Evolutionary conservation across 2,329 filamentous ascomycete species (phyloP).

Genomic region (Cordyceps farinosa): DNA sequence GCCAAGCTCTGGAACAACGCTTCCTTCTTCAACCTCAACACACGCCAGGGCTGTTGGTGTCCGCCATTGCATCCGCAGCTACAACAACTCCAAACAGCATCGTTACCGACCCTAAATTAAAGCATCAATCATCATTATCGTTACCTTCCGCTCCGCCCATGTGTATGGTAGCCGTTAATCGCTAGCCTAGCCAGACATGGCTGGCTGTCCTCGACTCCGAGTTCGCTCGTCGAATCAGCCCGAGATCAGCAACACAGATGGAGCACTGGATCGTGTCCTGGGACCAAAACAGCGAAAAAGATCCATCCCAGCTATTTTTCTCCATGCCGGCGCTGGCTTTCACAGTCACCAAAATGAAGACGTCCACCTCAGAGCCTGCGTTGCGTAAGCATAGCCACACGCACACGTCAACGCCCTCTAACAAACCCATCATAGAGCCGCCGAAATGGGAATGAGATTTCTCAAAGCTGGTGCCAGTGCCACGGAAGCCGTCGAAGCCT

Average conservation of each 20-base stretch:
- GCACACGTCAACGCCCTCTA: neutral
- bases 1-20: neutral
- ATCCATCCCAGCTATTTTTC: constrained; percentile 71
- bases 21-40: neutral
- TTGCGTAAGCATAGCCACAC: constrained; percentile 60
- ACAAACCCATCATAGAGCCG: constrained; percentile 56
- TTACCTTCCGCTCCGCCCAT: constrained; percentile 8
- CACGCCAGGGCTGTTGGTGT: neutral
- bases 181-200: constrained; percentile 29
- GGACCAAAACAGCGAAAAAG: constrained; percentile 35
- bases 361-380: constrained; percentile 80
- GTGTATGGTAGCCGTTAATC: constrained; percentile 4
- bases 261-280: constrained; percentile 38
- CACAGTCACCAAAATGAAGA: constrained; percentile 85
- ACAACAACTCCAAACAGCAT: neutral
- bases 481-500: constrained; percentile 84
- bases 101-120: neutral
- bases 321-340: constrained; percentile 93
- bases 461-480: constrained; percentile 75
- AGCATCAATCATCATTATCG: constrained; percentile 6
- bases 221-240: constrained; percentile 43
- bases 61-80: neutral
- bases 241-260: constrained; percentile 43
- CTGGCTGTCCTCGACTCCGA: constrained; percentile 27
- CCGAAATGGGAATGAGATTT: constrained; percentile 76